These are phyloP conservation scores for Mycosphaerella arachidis DNA, from an alignment of 2,329 filamentous ascomycete genomes.

Conservation along the genomic window DNA sequence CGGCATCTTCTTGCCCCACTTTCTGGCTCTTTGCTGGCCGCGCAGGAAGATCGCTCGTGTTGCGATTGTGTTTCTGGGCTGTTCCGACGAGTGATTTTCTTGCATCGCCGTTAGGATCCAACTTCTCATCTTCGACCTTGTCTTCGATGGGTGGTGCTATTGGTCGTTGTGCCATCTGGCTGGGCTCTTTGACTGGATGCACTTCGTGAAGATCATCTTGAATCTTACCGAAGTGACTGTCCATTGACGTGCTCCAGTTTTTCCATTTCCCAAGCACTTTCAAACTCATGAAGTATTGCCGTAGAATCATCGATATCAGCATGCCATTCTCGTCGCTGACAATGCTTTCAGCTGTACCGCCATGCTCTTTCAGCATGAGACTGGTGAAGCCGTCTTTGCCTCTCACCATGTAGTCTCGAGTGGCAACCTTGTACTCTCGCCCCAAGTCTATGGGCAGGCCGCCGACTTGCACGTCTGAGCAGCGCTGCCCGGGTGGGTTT, in stretches of 20 bases:
- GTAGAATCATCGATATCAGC: constrained; percentile 76
- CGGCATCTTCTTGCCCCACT: neutral
- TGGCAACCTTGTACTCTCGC: constrained; percentile 67
- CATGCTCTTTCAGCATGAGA: constrained; percentile 69
- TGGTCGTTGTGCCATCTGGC: constrained; percentile 1
- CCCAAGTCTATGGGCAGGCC: constrained; percentile 58
- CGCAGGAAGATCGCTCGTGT: constrained; percentile 10
- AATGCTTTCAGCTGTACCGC: constrained; percentile 70
- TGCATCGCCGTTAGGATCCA: constrained; percentile 17
- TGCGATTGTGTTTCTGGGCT: constrained; percentile 8
- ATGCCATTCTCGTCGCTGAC: constrained; percentile 84
- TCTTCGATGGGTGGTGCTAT: neutral
- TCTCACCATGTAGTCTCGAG: constrained; percentile 81
- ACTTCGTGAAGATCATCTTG: constrained; percentile 55
- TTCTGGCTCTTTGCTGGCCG: constrained; percentile 6
- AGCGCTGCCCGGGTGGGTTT: constrained; percentile 56
- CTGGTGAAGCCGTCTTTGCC: constrained; percentile 73
- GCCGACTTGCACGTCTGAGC: constrained; percentile 59
- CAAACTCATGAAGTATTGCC: constrained; percentile 86
- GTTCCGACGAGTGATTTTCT: constrained; percentile 11
- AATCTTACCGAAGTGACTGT: constrained; percentile 62
- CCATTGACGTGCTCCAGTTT: constrained; percentile 60
- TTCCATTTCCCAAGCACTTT: constrained; percentile 78
- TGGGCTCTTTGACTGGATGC: constrained; percentile 38
- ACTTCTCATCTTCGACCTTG: constrained; percentile 7